Evolutionary conservation across 164 flowering plant species (phyloP), one percentile per base, ranked within the genome.

Genomic region (Magnolia officinalis): DNA sequence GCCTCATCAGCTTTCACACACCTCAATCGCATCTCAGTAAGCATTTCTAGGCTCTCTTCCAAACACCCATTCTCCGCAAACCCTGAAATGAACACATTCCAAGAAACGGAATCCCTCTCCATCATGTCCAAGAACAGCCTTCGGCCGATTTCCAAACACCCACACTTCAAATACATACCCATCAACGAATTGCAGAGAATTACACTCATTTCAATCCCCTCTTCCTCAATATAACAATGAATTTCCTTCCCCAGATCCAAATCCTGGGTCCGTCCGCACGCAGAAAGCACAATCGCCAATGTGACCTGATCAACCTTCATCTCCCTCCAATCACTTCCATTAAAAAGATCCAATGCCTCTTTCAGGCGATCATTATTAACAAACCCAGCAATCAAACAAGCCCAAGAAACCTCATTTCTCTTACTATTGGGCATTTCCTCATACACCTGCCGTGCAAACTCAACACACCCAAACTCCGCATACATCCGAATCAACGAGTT

Each of bases 151-250:
- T 37, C 72, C 52, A 81, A 31, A 10, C 69, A 76, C 10, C 93
- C 91, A 66, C 90, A 88, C 81, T 90, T 92, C 3, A 94, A 90
- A 77, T 93, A 92, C 86, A 87, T 83, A 75, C 20, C 21, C n/a
- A 74, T 24, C 37, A 20, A 58, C 49, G 70, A 50, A 31, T 68
- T 68, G 13, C 71, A 37, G 14, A 68, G 71, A 68, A 68, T 68
- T 18, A 31, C n/a, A 26, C 71, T 19, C 71, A 68, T 68, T 68
- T 68, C 71, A 68, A 68, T 68, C 20, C 49, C 49, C 71, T 68
- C 50, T 68, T 68, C 50, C 29, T 29, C 18, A 14, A 68, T 68
- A 37, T 68, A 68, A 31, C 19, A 31, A 19, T 68, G 50, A 26
- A 68, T 68, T 29, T 68, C 14, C 50, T 31, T 37, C n/a, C 71